Base-by-base conservation (phyloP, 495 filamentous ascomycete genomes). In the Daldinia vernicosa region DNA sequence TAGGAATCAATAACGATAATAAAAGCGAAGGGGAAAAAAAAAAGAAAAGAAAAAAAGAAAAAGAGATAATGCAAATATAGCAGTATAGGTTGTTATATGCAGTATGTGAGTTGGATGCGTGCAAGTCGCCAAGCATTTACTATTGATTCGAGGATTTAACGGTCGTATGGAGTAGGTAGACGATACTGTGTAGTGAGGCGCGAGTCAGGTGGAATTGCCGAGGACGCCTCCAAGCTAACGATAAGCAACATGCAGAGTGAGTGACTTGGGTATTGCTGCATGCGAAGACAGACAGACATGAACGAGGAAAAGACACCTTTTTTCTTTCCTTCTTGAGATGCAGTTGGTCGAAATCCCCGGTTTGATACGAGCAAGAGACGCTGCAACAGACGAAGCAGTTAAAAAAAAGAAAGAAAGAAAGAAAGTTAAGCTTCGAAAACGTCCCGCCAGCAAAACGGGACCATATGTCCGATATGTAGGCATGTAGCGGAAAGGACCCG, bases 121-220 rank as follows among this genome's bases (percentile, higher is more conserved):
- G 4, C 30, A 12, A 33, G 6, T 52, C 19, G 64, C 64, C 64
- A 67, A 67, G 64, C 40, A 55, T 53, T 67, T 22, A 45, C 64
- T 55, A 67, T 60, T 59, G 47, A 55, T 57, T 60, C 30, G 47
- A 58, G 40, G 30, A 50, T 66, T 58, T 11, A 55, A 55, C 27
- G n/a, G 28, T 35, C 52, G 4, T 15, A 63, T 40, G 32, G 47
- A 22, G 45, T 28, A 30, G 30, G 45, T 28, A 30, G 30, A 51
- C 19, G 30, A 54, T 54, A n/a, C n/a, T n/a, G n/a, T n/a, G n/a
- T n/a, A 63, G 22, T 47, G 57, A 60, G 57, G 27, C n/a, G 45
- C 52, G 45, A 17, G 22, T 56, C 50, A 55, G 15, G 35, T 64
- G 35, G 64, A 39, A 40, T 54, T 43, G 32, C 64, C 55, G 55